Evolutionary conservation across 805 yeast species (phyloP).

Genomic region (Zygosaccharomyces bailii): DNA sequence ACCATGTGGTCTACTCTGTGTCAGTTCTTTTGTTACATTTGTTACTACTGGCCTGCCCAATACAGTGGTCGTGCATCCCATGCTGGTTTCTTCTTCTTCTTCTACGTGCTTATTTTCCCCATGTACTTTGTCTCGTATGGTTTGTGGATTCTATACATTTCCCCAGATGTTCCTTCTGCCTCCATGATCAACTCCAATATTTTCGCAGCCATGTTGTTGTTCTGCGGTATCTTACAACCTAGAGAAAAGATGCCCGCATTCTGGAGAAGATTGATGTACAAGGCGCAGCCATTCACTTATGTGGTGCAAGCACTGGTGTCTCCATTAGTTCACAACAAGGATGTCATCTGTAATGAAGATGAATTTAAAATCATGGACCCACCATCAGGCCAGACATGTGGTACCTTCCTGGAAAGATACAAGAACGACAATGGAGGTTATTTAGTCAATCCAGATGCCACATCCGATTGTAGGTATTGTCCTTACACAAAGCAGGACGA

Average conservation of each 20-base stretch:
- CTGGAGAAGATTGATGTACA: constrained; percentile 46
- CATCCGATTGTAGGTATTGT: constrained; percentile 59
- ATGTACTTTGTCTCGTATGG: constrained; percentile 51
- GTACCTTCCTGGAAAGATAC: constrained; percentile 39
- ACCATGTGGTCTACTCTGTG: constrained; percentile 45
- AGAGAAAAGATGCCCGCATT: constrained; percentile 43
- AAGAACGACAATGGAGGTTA: constrained; percentile 43
- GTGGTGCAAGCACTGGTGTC: constrained; percentile 44
- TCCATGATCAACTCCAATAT: constrained; percentile 44
- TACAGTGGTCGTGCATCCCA: constrained; percentile 43
- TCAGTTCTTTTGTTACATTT: constrained; percentile 43
- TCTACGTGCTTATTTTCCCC: constrained; percentile 48
- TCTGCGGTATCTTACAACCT: constrained; percentile 53
- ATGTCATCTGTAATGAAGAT: constrained; percentile 36
- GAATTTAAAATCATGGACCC: constrained; percentile 42
- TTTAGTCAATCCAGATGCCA: constrained; percentile 41
- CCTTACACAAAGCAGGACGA: constrained; percentile 53
- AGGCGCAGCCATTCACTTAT: constrained; percentile 47
- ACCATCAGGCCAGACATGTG: constrained; percentile 50
- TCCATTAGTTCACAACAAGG: constrained; percentile 40
- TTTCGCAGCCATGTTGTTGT: constrained; percentile 50
- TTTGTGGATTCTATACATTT: constrained; percentile 45
- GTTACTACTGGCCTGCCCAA: constrained; percentile 49
- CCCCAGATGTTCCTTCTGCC: constrained; percentile 44
- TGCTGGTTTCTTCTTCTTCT: constrained; percentile 52